phyloP scores from a whole-genome alignment of 2,329 filamentous ascomycete genomes.

The Aureobasidium sp. region DNA sequence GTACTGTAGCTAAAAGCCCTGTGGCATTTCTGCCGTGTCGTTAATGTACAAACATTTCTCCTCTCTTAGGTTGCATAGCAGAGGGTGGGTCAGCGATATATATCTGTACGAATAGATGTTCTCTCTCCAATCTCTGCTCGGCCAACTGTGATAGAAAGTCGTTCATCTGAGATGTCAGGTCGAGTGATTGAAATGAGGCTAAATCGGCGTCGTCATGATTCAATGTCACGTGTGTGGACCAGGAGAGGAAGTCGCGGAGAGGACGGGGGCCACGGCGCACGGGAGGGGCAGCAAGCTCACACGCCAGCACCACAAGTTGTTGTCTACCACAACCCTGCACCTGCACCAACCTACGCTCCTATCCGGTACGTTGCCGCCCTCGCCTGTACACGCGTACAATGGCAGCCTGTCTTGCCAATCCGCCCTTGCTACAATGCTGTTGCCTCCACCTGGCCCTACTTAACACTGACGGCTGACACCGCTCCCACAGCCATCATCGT shows the following conservation, averaged over 20 bases:
- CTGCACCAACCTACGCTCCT: not conserved
- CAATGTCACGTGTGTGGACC: not conserved
- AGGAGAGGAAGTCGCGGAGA: not conserved
- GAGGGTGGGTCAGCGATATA: not conserved
- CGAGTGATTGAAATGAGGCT: not conserved
- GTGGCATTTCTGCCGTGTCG: constrained; percentile 12
- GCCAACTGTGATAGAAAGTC: not conserved
- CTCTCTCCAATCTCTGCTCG: not conserved
- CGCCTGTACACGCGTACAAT: not conserved
- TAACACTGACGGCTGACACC: constrained; percentile 7
- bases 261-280: not conserved
- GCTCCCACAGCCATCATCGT: constrained; percentile 5
- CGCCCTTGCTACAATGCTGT: not conserved
- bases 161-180: not conserved
- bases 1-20: constrained; percentile 14
- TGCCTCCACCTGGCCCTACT: constrained; percentile 6
- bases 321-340: constrained; percentile 1
- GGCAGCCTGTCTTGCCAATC: not conserved
- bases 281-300: constrained; percentile 3
- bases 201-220: not conserved
- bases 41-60: constrained; percentile 14
- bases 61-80: constrained; percentile 7
- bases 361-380: not conserved
- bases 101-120: not conserved
- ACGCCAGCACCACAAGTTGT: not conserved